These are phyloP conservation scores for Colletotrichum eleusines DNA, from an alignment of 2,329 filamentous ascomycete genomes.

Conservation along the genomic window DNA sequence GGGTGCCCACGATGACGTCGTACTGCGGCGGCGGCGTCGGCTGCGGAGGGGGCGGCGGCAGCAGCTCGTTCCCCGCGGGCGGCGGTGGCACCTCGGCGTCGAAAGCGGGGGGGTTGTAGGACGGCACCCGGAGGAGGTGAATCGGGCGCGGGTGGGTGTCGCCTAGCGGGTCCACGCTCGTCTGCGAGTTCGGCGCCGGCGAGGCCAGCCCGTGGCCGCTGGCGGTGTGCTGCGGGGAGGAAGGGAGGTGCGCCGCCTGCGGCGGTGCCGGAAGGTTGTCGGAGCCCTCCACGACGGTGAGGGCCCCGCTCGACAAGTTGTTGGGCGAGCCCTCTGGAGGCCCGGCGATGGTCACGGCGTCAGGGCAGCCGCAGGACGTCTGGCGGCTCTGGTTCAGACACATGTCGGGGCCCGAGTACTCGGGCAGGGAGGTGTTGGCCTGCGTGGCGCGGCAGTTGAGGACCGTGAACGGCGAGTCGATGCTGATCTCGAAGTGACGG, in stretches of 20 bases:
- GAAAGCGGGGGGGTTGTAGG: constrained; percentile 89
- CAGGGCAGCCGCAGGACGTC: constrained; percentile 66
- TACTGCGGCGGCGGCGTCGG: constrained; percentile 89
- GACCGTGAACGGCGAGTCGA: constrained; percentile 94
- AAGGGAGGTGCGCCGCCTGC: constrained; percentile 66
- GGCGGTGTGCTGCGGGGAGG: constrained; percentile 43
- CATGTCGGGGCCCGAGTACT: constrained; percentile 72
- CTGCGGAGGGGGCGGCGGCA: constrained; percentile 52
- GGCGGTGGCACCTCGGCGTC: constrained; percentile 84
- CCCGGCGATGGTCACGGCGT: constrained; percentile 71
- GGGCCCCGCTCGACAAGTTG: constrained; percentile 68
- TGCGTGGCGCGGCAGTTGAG: constrained; percentile 94
- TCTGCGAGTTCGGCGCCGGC: constrained; percentile 34
- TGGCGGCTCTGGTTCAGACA: constrained; percentile 55
- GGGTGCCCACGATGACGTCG: constrained; percentile 79
- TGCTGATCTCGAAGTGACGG: constrained; percentile 94
- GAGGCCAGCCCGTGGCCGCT: constrained; percentile 22
- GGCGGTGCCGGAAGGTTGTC: constrained; percentile 61
- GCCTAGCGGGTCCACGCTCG: constrained; percentile 9
- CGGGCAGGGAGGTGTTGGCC: constrained; percentile 86
- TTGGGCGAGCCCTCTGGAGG: constrained; percentile 73
- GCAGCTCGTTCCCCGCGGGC: constrained; percentile 53
- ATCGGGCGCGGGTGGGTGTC: constrained; percentile 74
- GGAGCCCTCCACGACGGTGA: constrained; percentile 54
- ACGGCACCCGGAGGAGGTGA: constrained; percentile 84